Evolutionary conservation across 2,329 filamentous ascomycete genomes (phyloP), one percentile per base, ranked within the genome.

Genomic region (Septoria petroselini): DNA sequence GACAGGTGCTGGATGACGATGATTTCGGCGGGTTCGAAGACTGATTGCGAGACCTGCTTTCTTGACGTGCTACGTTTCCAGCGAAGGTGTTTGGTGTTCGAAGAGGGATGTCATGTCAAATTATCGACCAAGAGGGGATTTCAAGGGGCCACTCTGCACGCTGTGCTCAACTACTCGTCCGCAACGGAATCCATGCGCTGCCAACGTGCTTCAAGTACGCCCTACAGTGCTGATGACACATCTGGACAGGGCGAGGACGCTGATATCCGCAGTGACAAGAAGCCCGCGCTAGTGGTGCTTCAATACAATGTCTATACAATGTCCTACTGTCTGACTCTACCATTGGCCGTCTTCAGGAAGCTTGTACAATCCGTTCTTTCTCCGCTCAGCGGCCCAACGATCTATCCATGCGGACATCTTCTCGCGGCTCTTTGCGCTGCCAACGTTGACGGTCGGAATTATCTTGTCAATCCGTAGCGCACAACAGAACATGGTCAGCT

Each of bases 401-500:
- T 84, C 82, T 58, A 80, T 77, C 83, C 82, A 85, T 2, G 63
- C 70, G 67, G 83, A 84, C 82, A 86, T 86, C 65, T 72, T 76
- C 65, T 85, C 82, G 52, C 83, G 74, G 31, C 74, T 76, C 69
- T 80, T 83, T 30, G 75, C 78, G 56, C 72, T 83, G 0, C 81
- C 83, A n/a, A 85, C 79, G 66, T 98, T 97, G 3, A 98, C 93
- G 0, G 93, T 98, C 0, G 93, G 93, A 12, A 98, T 85, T 5
- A 98, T 81, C 70, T 85, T 88, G 57, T 91, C 90, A 58, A 98
- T 94, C 49, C 87, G 75, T 67, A 98, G 68, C 15, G 85, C 81
- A 76, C 93, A 93, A 59, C 91, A 81, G 65, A 98, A 98, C 79
- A 97, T 85, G 0, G 89, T 91, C 65, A 98, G 70, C 73, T 98